A percentile compares a stretch with the other conserved stretches of the same genome.
Evolutionary conservation across 208 protist species (phyloP).

Genomic region (Trypanosoma scelopori): DNA sequence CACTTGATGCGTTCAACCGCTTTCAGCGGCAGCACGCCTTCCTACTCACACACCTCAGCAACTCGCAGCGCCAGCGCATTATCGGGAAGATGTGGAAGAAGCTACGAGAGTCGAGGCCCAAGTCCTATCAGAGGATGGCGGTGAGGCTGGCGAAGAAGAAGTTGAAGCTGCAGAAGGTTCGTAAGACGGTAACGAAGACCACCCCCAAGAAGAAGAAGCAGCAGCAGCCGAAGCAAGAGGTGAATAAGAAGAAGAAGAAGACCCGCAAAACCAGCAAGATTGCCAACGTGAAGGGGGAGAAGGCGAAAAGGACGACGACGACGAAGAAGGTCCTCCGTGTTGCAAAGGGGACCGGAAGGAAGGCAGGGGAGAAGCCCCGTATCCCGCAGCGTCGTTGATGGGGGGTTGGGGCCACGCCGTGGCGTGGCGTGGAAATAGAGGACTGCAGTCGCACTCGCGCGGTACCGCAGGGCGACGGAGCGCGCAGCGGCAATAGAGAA

Average conservation of each 20-base stretch:
- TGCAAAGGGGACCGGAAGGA: too few relatives aligned
- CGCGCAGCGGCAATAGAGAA: too few relatives aligned
- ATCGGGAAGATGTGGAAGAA: constrained; percentile 66
- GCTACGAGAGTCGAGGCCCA: constrained; percentile 42
- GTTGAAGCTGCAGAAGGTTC: not conserved
- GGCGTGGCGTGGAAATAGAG: too few relatives aligned
- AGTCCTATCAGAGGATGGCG: not conserved
- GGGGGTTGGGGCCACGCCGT: too few relatives aligned
- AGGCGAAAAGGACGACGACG: not conserved
- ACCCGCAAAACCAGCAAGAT: constrained; percentile 4
- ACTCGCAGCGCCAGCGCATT: constrained; percentile 61
- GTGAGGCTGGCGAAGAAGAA: constrained; percentile 26
- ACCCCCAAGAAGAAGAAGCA: constrained; percentile 10
- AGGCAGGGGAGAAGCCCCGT: too few relatives aligned
- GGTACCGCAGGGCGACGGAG: not conserved
- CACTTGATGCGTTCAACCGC: constrained; percentile 69
- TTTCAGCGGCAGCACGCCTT: constrained; percentile 64
- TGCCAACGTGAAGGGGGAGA: constrained; percentile 3
- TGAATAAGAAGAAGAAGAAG: constrained; percentile 25
- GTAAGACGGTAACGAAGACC: constrained; percentile 11
- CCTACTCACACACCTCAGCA: constrained; percentile 53
- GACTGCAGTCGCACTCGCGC: not conserved
- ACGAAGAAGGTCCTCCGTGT: not conserved
- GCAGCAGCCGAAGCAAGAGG: not conserved
- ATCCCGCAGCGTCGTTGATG: too few relatives aligned